Evolutionary conservation across 306 rosid genomes (phyloP), one percentile per base, ranked within the genome.

Genomic region (Acacia confusa): DNA sequence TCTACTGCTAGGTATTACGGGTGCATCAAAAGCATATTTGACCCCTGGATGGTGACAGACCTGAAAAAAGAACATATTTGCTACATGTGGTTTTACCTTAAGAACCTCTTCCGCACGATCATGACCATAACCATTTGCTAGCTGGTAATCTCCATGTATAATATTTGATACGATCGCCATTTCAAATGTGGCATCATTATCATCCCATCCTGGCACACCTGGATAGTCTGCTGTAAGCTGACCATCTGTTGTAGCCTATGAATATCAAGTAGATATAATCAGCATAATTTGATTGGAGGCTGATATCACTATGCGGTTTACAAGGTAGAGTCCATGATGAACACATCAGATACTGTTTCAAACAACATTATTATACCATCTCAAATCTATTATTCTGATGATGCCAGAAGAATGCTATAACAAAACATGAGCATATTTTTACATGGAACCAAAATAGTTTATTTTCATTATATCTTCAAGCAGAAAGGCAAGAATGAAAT

Each of bases 131-230:
- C 96, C 99, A 75, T 93, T 95, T 45, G 97, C 91, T 80, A 95
- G 93, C 87, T 95, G 99, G 88, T 87, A 95, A 88, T 93, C 99
- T 87, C 99, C 97, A 72, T 85, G 98, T 78, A 95, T 85, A 66
- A 43, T 80, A 84, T 92, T 93, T 28, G 88, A 69, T 40, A 86
- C 87, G 78, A 92, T 85, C 24, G 57, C 83, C 91, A 93, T 85
- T 82, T 93, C 93, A 85, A 95, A 95, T 9, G 98, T 89, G 72
- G 94, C 96, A 67, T 91, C 86, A 82, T 93, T 93, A 88, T 89
- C 82, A 78, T 92, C 98, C 97, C 99, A 95, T 84, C 90, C 98
- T 27, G 98, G 99, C 74, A 70, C 77, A 78, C 89, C 96, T 58
- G 87, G 89, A 90, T 88, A 91, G 88, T 90, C 87, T 78, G 92